Evolutionary conservation across 2,329 filamentous ascomycete genomes (phyloP).

Genomic region (Proliferodiscus dingleyae): DNA sequence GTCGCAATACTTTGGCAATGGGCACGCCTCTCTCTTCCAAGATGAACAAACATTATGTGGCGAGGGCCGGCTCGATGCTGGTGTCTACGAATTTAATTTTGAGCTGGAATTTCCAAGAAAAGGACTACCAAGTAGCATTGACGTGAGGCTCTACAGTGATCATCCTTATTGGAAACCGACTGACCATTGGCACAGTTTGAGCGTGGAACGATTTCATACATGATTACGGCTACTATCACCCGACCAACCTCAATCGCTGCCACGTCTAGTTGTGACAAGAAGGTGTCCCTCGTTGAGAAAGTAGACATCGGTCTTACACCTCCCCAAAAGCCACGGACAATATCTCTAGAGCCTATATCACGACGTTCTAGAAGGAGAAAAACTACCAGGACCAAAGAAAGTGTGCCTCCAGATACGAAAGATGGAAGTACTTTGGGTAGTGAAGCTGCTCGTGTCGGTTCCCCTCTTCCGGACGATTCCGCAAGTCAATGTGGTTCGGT

Average conservation of each 20-base stretch:
- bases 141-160: conserved; percentile 55
- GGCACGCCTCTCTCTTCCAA: conserved; percentile 75
- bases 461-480: conserved; percentile 29
- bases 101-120: conserved; percentile 65
- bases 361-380: conserved; percentile 53
- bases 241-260: conserved; percentile 82
- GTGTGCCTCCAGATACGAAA: conserved; percentile 15
- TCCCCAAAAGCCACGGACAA: conserved; percentile 72
- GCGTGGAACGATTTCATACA: conserved; percentile 85
- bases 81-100: conserved; percentile 75
- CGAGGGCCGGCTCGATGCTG: conserved; percentile 68
- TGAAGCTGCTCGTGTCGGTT: conserved; percentile 18
- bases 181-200: conserved; percentile 66
- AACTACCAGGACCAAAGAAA: conserved; percentile 21
- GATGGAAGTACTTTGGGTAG: conserved; percentile 22
- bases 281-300: conserved; percentile 72
- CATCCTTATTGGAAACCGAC: conserved; percentile 2
- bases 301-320: conserved; percentile 77
- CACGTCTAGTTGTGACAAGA: conserved; percentile 73
- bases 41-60: conserved; percentile 77
- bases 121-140: conserved; percentile 83
- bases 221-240: conserved; percentile 84
- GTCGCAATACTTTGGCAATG: conserved; percentile 64
- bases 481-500: conserved; percentile 30
- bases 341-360: conserved; percentile 84